phyloP scores from a whole-genome alignment of 345 rosid species.

The Chamaenerion angustifolium region DNA sequence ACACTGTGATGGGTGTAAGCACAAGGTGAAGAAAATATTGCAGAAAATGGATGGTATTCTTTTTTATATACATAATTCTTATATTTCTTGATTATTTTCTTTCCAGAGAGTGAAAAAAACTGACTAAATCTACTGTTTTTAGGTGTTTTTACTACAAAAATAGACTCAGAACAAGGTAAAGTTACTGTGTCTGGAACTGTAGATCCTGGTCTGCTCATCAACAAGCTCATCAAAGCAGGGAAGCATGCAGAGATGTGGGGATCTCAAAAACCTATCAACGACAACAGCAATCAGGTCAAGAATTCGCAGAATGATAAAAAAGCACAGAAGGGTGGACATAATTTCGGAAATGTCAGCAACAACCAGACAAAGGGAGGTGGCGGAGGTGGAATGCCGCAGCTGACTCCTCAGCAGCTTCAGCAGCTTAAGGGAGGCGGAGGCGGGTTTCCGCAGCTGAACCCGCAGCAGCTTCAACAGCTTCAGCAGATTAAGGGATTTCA shows the following conservation, averaged over 20 bases:
- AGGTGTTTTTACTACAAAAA: conserved; percentile 64
- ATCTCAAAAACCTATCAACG: conserved; percentile 28
- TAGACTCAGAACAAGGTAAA: conserved; percentile 80
- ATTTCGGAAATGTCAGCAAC: conserved; percentile 22
- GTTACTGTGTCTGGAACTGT: conserved; percentile 81
- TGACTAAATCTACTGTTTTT: conserved; percentile 4
- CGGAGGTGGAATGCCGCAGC: conserved; percentile 12
- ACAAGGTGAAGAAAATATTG: conserved; percentile 79
- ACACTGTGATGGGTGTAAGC: conserved; percentile 92
- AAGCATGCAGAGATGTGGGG: conserved; percentile 92
- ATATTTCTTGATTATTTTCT: not conserved
- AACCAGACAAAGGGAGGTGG: conserved; percentile 34
- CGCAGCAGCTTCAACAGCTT: conserved; percentile 40
- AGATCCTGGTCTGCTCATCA: conserved; percentile 52
- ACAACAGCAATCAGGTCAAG: conserved; percentile 49
- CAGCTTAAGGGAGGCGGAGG: conserved; percentile 31
- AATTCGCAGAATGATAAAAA: conserved; percentile 60
- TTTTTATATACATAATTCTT: not conserved
- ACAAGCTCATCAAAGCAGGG: conserved; percentile 76
- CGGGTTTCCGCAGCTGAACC: conserved; percentile 4
- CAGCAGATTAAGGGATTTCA: conserved; percentile 58
- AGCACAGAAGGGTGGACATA: conserved; percentile 8
- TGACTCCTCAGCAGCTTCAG: conserved; percentile 18
- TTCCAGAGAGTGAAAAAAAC: not conserved
- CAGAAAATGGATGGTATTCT: conserved; percentile 86